These are phyloP conservation scores for Hyaloscypha variabilis DNA, from an alignment of 495 filamentous ascomycete species.

Conservation along the genomic window DNA sequence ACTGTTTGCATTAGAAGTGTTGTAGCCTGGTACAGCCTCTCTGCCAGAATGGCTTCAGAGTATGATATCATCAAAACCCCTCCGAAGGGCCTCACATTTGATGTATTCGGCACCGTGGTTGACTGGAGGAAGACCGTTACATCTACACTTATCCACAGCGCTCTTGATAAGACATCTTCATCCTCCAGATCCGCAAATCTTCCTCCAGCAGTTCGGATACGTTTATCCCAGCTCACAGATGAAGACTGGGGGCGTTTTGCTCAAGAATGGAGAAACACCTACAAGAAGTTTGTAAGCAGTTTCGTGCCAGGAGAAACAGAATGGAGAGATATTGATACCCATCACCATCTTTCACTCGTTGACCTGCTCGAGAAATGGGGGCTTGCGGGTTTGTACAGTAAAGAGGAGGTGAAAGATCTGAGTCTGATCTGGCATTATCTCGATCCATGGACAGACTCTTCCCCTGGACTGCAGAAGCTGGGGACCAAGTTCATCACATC, in stretches of 20 bases:
- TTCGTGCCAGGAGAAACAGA: slow-evolving; percentile 51
- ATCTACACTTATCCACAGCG: slow-evolving; percentile 51
- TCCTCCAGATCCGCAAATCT: slow-evolving; percentile 40
- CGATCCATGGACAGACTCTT: slow-evolving; percentile 68
- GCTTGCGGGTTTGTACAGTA: slow-evolving; percentile 59
- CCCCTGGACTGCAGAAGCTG: slow-evolving; percentile 55
- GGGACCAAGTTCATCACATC: slow-evolving; percentile 57
- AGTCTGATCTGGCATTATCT: slow-evolving; percentile 71
- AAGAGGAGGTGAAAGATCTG: slow-evolving; percentile 58
- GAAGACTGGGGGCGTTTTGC: slow-evolving; percentile 64
- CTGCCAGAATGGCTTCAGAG: slow-evolving; percentile 3
- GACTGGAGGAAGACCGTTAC: slow-evolving; percentile 69
- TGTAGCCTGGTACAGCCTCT: no score
- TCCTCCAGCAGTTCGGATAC: slow-evolving; percentile 45
- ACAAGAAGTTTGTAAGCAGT: slow-evolving; percentile 57
- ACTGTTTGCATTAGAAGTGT: no score
- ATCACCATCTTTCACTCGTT: slow-evolving; percentile 64
- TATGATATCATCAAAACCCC: slow-evolving; percentile 23
- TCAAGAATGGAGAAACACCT: slow-evolving; percentile 68
- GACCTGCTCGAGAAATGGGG: slow-evolving; percentile 55
- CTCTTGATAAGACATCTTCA: slow-evolving; percentile 41
- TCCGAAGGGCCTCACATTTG: slow-evolving; percentile 52
- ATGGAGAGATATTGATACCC: slow-evolving; percentile 64
- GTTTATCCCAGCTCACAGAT: slow-evolving; percentile 50
- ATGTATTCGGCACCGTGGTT: slow-evolving; percentile 78